Evolutionary conservation across 306 rosid genomes (phyloP), one percentile per base, ranked within the genome.

Genomic region (Quercus aquifolioides): DNA sequence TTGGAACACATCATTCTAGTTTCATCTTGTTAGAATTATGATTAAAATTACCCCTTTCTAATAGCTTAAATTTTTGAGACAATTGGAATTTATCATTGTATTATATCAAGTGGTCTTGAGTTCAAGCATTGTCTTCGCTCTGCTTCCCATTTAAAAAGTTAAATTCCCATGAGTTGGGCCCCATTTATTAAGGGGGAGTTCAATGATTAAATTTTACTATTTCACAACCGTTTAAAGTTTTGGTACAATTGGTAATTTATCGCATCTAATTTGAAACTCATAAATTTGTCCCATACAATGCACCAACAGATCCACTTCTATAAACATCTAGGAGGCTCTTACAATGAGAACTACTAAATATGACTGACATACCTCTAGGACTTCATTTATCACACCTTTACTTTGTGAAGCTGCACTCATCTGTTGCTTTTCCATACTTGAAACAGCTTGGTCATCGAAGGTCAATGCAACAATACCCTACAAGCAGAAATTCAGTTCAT

Each of bases 391-490:
- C 74, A 90, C 94, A 17, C 98, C 99, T 83, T 91, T 89, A 56
- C 92, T 84, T 55, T 89, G 94, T 62, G 94, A 86, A 70, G 94
- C 64, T 52, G 73, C 83, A 74, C 84, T 88, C 69, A 84, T 81
- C 87, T 85, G 97, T 78, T 90, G 89, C 68, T 88, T 90, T 81
- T 92, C 96, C 84, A 83, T 82, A 81, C 85, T 81, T 21, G 96
- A 87, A 84, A 82, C 89, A 56, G 88, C 90, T 80, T 87, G 97
- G 78, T 92, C 99, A 74, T 95, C 99, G 85, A 90, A 95, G 15
- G 99, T 95, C 86, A 95, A 91, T 76, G 99, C 99, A 76, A 95
- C 98, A 82, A 95, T 95, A 74, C 99, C 98, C 98, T 95, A 71
- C 71, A 79, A 73, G 30, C 12, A 60, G 20, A 73, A 10, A 77